Base-by-base conservation (phyloP, 352 stramenopile species). In the Globisporangium yorkense region DNA sequence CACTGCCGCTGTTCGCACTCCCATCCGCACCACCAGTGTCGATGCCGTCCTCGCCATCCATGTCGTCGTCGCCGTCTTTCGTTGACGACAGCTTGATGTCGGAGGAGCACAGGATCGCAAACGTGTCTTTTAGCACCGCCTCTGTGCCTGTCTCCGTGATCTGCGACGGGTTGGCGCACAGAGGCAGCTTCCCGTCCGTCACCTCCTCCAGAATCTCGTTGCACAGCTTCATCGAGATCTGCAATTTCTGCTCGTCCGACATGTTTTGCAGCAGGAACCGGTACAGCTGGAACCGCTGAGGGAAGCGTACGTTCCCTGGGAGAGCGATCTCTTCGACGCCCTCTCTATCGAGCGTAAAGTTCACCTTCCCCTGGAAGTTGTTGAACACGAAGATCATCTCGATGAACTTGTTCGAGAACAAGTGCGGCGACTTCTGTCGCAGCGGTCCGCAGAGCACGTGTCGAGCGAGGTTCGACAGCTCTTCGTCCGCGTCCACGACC, bases 331-430 rank as follows among this genome's bases (percentile, higher is more conserved):
- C 75, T n/a, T 73, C 74, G 15, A 86, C 77, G 1, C 76, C 77
- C 62, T 90, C 78, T 9, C 79, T 61, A 54, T 92, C 77, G 21
- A 87, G 77, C 1, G 75, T 74, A 40, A 85, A 83, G 51, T 77
- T 76, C n/a, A 89, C 65, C 49, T 81, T 82, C 2, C 75, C 72
- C 21, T 85, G 51, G 53, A 82, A 76, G 10, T 84, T 82, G 66
- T 98, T 99, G 63, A 99, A 89, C 2, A 98, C 94, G 67, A 98
- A 98, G 16, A 99, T 74, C 59, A 97, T 91, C 57, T 98, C 96
- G 54, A 99, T 94, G 61, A 99, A 99, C 58, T 98, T 96, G 70
- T 97, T 98, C 9, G 89, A 89, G 62, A 99, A 97, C 5, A 99
- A 72, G 59, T 97, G 90, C 1, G 95, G 95, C 9, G 90, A 87